phyloP scores from a whole-genome alignment of 192 early-diverging fungal genomes.

The Umbelopsis isabellina region DNA sequence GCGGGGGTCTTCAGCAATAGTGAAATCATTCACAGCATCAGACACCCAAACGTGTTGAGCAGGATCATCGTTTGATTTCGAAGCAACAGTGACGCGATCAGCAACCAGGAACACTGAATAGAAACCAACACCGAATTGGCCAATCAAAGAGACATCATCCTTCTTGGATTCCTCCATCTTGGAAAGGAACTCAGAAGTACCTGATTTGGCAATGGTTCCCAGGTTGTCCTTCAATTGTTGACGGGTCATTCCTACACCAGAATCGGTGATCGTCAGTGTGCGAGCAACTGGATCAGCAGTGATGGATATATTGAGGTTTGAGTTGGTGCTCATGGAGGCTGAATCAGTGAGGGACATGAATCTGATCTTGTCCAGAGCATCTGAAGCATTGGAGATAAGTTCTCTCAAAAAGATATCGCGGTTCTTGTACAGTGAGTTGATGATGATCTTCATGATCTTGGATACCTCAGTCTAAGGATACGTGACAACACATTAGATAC shows the following conservation, averaged over 20 bases:
- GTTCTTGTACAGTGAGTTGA: conserved; percentile 95
- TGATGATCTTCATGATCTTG: conserved; percentile 91
- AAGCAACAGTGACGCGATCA: conserved; percentile 90
- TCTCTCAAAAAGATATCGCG: conserved; percentile 97
- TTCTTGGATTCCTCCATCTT: conserved; percentile 81
- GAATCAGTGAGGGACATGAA: conserved; percentile 78
- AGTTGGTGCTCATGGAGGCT: conserved; percentile 57
- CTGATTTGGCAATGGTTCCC: conserved; percentile 98
- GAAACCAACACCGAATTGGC: conserved; percentile 99
- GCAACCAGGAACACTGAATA: conserved; percentile 97
- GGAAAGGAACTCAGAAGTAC: conserved; percentile 88
- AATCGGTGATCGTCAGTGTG: conserved; percentile 84
- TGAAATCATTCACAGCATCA: conserved; percentile 88
- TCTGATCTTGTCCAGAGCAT: conserved; percentile 94
- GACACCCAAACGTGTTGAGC: conserved; percentile 96
- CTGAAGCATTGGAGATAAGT: conserved; percentile 94
- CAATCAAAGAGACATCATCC: conserved; percentile 80
- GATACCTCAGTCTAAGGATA: conserved; percentile 80
- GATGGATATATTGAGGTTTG: conserved; percentile 84
- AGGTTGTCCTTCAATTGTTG: conserved; percentile 88
- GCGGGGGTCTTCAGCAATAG: conserved; percentile 86
- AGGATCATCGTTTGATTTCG: conserved; percentile 82
- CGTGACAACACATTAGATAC: background rate
- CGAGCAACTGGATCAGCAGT: conserved; percentile 72
- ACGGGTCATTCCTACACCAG: conserved; percentile 96